Base-by-base conservation (phyloP, 345 rosid genomes). In the Gossypium longicalyx region DNA sequence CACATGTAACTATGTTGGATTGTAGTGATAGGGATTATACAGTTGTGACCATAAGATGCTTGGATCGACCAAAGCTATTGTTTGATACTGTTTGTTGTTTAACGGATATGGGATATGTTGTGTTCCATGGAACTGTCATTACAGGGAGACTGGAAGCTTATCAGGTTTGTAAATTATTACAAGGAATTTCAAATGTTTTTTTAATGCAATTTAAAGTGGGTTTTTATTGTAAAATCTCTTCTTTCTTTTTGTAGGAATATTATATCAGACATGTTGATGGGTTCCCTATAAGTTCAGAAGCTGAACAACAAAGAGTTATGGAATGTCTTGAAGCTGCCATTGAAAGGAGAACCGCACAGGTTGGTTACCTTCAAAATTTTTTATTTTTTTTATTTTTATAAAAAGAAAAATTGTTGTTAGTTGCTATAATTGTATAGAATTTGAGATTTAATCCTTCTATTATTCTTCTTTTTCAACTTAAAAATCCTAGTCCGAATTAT, bases 311-410 rank as follows among this genome's bases (percentile, higher is more conserved):
- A 48, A 85, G 97, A 59, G 87, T 91, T 12, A 69, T 81, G n/a
- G 85, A 86, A 63, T 91, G 97, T 85, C 88, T 91, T 17, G 89
- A 89, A 82, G 97, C 94, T 17, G 97, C 94, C 56, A 88, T 89
- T 67, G 86, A 88, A 72, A 87, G 97, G 71, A 76, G 97, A 47
- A 49, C 76, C 27, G 2, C 38, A 81, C 52, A 22, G 69, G 48
- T 74, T 57, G 22, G 38, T 34, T 34, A 34, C 41, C 41, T 34
- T 34, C 41, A 34, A 34, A 34, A 6, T 34, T 34, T 34, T 34
- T 4, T 34, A 4, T 4, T 34, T 34, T 34, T 34, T 34, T 34
- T 29, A 0, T 29, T 29, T 4, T 4, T 4, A 34, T 34, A 0
- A 34, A 34, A 34, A 34, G 38, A 34, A 34, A 34, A 34, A 34